A percentile compares a stretch with the other conserved stretches of the same genome.
phyloP scores from a whole-genome alignment of 345 rosid genomes.

The Fremontodendron californicum region DNA sequence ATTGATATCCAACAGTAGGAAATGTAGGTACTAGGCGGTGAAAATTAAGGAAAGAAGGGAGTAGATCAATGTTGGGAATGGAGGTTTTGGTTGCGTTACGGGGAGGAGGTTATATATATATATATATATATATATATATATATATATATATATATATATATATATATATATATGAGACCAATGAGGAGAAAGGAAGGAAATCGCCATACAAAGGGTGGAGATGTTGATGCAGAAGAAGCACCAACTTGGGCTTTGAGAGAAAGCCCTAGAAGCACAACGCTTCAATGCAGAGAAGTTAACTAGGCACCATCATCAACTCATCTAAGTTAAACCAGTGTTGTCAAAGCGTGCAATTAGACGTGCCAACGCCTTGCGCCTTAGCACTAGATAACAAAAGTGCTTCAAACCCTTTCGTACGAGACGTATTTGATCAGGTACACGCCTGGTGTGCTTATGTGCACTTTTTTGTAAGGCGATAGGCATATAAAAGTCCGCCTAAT shows the following conservation, averaged over 20 bases:
- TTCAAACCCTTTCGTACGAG: too few species aligned
- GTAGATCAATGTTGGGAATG: neutral
- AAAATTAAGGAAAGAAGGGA: neutral
- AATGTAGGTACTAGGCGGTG: too few species aligned
- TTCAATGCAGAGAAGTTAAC: neutral
- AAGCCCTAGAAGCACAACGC: neutral
- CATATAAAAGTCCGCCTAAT: too few species aligned
- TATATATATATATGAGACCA: neutral
- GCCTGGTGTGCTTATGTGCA: too few species aligned
- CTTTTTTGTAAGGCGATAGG: too few species aligned
- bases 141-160: neutral
- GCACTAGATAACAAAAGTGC: too few species aligned
- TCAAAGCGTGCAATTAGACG: too few species aligned
- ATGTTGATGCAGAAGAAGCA: neutral
- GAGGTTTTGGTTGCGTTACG: neutral
- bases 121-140: neutral
- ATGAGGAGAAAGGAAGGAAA: neutral
- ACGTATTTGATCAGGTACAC: too few species aligned
- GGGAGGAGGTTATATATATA: neutral
- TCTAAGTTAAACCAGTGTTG: neutral
- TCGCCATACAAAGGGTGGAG: neutral
- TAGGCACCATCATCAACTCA: neutral
- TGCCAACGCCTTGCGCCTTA: too few species aligned
- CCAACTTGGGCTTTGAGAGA: neutral
- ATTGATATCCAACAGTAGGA: too few species aligned